Evolutionary conservation across 371 early-diverging fungal species (phyloP), one percentile per base, ranked within the genome.

Genomic region (Lichtheimia corymbifera): DNA sequence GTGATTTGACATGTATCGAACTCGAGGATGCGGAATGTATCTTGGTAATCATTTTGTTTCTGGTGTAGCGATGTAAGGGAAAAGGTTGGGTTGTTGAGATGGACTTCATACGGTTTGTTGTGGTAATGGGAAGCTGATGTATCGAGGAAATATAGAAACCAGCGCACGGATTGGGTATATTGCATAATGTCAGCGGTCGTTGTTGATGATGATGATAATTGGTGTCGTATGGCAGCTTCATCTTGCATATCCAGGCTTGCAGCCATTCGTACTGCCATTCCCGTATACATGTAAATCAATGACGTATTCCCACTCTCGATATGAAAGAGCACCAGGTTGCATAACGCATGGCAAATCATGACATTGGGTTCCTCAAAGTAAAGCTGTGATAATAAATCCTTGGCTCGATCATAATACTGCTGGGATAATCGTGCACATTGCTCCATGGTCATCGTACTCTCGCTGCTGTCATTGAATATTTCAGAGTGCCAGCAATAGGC

Each of bases 251-350:
- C 65, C 7, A 79, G 64, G 42, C 73, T 66, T 15, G 67, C 59
- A 0, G 74, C 80, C 73, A 79, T 72, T 5, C 76, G 68, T 0
- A 72, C 72, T 0, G 80, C 80, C 76, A 79, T 79, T 9, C 80
- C 80, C 0, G 74, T 71, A 50, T 79, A 76, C 15, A 79, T 60
- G 35, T 76, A 79, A 17, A 74, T 66, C 3, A 76, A 66, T 0
- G 72, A 70, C 1, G 74, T 76, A 43, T 74, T 72, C 18, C 80
- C 80, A 44, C 72, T 79, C 53, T 79, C 80, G 5, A 79, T 74
- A 50, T 79, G 76, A 52, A 76, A 79, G 7, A 79, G 61, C 1
- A 76, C 76, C 5, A 79, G 42, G 28, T 79, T 79, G 43, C 72
- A 76, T 13, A 76, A 63, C 5, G 74, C 76, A 53, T 79, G 80